Base-by-base conservation (phyloP, 2,329 filamentous ascomycete species). In the Colletotrichum agaves region DNA sequence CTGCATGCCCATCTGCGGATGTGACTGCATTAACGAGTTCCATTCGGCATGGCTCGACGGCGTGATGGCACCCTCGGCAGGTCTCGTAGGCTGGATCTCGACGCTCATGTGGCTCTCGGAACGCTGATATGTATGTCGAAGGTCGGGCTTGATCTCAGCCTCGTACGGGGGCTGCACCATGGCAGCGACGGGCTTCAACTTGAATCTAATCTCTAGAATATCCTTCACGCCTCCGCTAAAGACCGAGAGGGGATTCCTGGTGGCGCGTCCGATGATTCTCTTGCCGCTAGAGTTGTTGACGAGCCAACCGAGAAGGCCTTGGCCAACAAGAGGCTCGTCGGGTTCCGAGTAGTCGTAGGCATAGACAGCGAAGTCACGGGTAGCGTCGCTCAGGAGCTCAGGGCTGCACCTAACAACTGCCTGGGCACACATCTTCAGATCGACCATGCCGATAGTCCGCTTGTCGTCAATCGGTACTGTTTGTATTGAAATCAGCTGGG, bases 301-400 rank as follows among this genome's bases (percentile, higher is more conserved):
- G 21, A 91, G 89, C 87, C 92, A 91, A 41, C 96, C 98, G 19
- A 99, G 84, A 90, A 98, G 93, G 60, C 97, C 96, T 79, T 99
- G 95, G 21, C 96, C 96, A 23, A 98, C 95, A 63, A 98, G 85
- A 60, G 97, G 96, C 17, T 91, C 93, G 75, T 98, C 94, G 71
- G 93, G 92, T 80, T 99, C 96, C 12, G 96, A 98, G 78, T 95
- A 98, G 79, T 99, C 96, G 82, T 93, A 93, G 33, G 95, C 94
- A 80, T 99, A 99, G 63, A 99, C 90, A n/a, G 94, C 96, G 80
- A 96, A 99, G 81, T 99, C 94, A 78, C 88, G 81, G 81, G 80
- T 91, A 85, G 68, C 91, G 77, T 83, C 91, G 84, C 75, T 88
- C 52, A 94, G 83, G 50, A 99, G 86, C 80, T 99, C 96, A 41